A percentile compares a stretch with the other conserved stretches of the same genome.
These are phyloP conservation scores for Albatrellus ellisii DNA, from an alignment of 768 basidiomycete genomes.

Conservation along the genomic window DNA sequence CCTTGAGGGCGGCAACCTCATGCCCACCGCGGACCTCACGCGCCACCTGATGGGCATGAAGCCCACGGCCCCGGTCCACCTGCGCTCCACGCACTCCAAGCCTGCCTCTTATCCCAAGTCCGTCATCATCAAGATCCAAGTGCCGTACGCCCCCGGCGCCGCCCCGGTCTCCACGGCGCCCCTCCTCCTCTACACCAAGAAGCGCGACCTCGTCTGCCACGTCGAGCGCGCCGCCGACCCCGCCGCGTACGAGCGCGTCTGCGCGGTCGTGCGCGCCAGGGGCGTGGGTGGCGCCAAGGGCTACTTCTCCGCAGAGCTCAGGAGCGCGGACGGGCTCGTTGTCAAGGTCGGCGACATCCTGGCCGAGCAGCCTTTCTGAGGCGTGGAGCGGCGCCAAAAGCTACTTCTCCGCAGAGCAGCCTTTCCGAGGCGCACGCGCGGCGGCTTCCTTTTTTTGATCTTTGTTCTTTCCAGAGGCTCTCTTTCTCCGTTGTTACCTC, in stretches of 20 bases:
- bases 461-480: too few relatives aligned
- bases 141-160: slow-evolving; percentile 19
- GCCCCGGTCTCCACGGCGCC: background rate
- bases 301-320: slow-evolving; percentile 42
- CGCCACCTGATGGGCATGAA: slow-evolving; percentile 21
- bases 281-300: slow-evolving; percentile 34
- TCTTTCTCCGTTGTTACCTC: too few relatives aligned
- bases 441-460: too few relatives aligned
- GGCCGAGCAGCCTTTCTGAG: slow-evolving; percentile 43
- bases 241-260: slow-evolving; percentile 28
- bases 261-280: slow-evolving; percentile 25
- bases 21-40: slow-evolving; percentile 19
- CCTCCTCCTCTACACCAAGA: slow-evolving; percentile 38
- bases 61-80: slow-evolving; percentile 10
- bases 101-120: slow-evolving; percentile 21
- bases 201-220: slow-evolving; percentile 36
- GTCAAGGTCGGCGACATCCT: slow-evolving; percentile 38
- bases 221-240: slow-evolving; percentile 22
- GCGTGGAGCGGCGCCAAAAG: too few relatives aligned
- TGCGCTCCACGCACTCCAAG: slow-evolving; percentile 12
- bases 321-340: slow-evolving; percentile 30
- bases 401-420: too few relatives aligned
- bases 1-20: slow-evolving; percentile 3
- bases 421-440: too few relatives aligned
- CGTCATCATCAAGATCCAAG: slow-evolving; percentile 42